Evolutionary conservation across 768 basidiomycete genomes (phyloP).

Genomic region (Suillus variegatus): DNA sequence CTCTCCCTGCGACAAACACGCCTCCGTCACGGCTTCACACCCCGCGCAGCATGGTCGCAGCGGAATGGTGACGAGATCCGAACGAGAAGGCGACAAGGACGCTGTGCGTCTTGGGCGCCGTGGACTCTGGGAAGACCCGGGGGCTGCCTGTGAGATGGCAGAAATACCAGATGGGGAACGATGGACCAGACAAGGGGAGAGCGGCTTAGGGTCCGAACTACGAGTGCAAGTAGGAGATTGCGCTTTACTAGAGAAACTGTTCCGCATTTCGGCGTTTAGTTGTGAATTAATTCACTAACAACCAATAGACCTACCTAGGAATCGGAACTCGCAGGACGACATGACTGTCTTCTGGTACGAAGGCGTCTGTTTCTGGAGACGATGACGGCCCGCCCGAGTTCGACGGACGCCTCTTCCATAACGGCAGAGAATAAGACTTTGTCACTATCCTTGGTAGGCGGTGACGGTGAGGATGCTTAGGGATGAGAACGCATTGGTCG

Average conservation of each 20-base stretch:
- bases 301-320: slow-evolving; percentile 49
- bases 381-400: slow-evolving; percentile 15
- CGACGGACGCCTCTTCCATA: slow-evolving; percentile 53
- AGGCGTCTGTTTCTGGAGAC: slow-evolving; percentile 24
- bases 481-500: slow-evolving; percentile 72
- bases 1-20: slow-evolving; percentile 53
- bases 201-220: slow-evolving; percentile 33
- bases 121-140: slow-evolving; percentile 12
- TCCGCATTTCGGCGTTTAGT: background rate
- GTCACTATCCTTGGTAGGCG: slow-evolving; percentile 55
- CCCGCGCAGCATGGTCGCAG: slow-evolving; percentile 71
- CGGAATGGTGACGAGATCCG: slow-evolving; percentile 55
- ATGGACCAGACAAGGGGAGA: slow-evolving; percentile 59
- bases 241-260: slow-evolving; percentile 45
- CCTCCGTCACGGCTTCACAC: slow-evolving; percentile 61
- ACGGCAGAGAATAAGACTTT: slow-evolving; percentile 67
- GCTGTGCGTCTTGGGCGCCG: slow-evolving; percentile 23
- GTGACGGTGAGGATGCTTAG: slow-evolving; percentile 45
- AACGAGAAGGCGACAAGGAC: slow-evolving; percentile 36
- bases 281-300: background rate
- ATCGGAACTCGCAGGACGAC: slow-evolving; percentile 62
- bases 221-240: slow-evolving; percentile 44
- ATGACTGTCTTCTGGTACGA: slow-evolving; percentile 38
- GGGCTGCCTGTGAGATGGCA: background rate
- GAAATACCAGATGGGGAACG: slow-evolving; percentile 32